phyloP scores from a whole-genome alignment of 805 yeast species.

The Hanseniaspora mollemarum region DNA sequence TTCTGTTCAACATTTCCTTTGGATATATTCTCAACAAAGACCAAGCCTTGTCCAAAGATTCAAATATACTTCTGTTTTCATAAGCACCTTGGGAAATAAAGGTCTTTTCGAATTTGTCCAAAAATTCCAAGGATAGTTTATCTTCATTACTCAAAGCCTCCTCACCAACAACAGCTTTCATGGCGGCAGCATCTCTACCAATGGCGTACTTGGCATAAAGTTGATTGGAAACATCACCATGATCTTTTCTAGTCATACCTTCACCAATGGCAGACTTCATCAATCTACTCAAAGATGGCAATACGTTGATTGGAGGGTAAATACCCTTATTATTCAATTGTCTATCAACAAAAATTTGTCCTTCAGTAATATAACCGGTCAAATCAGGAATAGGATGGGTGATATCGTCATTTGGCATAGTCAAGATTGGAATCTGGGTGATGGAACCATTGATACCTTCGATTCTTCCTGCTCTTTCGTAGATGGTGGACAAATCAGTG shows the following conservation, averaged over 20 bases:
- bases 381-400: slow-evolving; percentile 99
- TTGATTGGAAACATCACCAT: slow-evolving; percentile 98
- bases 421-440: slow-evolving; percentile 95
- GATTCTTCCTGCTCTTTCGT: slow-evolving; percentile 99
- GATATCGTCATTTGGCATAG: slow-evolving; percentile 99
- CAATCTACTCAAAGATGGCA: slow-evolving; percentile 93
- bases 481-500: slow-evolving; percentile 96
- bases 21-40: slow-evolving; percentile 95
- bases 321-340: slow-evolving; percentile 92
- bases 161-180: slow-evolving; percentile 99
- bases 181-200: slow-evolving; percentile 99
- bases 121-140: slow-evolving; percentile 89
- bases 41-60: slow-evolving; percentile 97
- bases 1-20: slow-evolving; percentile 95
- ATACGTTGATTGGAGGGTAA: slow-evolving; percentile 96
- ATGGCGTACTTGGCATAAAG: slow-evolving; percentile 97
- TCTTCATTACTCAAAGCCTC: slow-evolving; percentile 97
- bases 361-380: slow-evolving; percentile 98
- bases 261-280: slow-evolving; percentile 99
- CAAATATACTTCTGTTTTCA: slow-evolving; percentile 88
- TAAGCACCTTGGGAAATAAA: slow-evolving; percentile 94
- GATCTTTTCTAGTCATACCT: slow-evolving; percentile 99
- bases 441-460: slow-evolving; percentile 99
- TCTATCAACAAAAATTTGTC: slow-evolving; percentile 95
- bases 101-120: slow-evolving; percentile 94